Evolutionary conservation across 2,329 filamentous ascomycete genomes (phyloP).

Genomic region (Fusarium incarnatum): DNA sequence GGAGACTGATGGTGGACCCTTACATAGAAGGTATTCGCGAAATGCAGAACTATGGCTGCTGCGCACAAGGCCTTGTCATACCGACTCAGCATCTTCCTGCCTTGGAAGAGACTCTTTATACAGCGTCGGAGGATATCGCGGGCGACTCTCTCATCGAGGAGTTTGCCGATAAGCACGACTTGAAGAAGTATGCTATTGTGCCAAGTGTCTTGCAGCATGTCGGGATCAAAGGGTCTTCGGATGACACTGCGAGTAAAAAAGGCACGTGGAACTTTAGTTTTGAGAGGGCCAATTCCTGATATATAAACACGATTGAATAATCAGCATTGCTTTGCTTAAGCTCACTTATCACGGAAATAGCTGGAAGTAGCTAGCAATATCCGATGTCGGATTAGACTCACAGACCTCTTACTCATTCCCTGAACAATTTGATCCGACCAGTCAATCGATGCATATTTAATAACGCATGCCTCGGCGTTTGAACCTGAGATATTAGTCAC

Average conservation of each 20-base stretch:
- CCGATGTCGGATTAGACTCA: neutral
- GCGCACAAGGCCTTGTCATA: constrained; percentile 51
- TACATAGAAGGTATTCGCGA: constrained; percentile 44
- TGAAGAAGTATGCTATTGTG: constrained; percentile 50
- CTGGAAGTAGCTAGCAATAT: neutral
- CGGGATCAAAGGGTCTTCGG: constrained; percentile 47
- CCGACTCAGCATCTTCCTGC: constrained; percentile 42
- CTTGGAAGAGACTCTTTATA: constrained; percentile 33
- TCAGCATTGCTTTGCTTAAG: neutral
- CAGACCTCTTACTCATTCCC: neutral
- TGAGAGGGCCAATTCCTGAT: constrained; percentile 18
- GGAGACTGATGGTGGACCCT: constrained; percentile 44
- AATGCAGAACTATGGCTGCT: constrained; percentile 53
- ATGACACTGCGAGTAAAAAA: constrained; percentile 37
- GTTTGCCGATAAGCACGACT: constrained; percentile 39
- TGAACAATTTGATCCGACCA: neutral
- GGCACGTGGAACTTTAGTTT: constrained; percentile 51
- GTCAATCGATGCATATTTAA: neutral
- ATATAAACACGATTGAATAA: neutral
- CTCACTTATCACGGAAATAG: neutral
- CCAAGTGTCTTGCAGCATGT: constrained; percentile 52
- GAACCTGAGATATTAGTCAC: neutral
- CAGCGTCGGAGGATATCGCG: constrained; percentile 38
- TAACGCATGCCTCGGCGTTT: neutral
- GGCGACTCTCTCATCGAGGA: constrained; percentile 50